Conservation (phyloP, 306 rosid genomes). For the Erythrophleum fordii region DNA sequence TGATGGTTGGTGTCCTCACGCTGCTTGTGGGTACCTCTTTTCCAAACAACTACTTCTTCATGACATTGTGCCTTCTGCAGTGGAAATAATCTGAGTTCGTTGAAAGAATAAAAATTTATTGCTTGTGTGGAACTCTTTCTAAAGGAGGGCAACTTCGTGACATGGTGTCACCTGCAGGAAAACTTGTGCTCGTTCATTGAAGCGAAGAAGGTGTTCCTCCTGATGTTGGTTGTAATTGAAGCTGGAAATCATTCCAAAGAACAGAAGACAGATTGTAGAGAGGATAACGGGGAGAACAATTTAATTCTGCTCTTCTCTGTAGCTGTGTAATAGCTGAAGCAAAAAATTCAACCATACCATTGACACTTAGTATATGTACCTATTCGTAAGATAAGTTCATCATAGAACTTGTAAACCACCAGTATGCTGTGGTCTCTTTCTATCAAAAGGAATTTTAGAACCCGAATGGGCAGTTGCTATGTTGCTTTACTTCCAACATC, state of each 20-base stretch:
- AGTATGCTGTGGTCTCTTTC: background rate
- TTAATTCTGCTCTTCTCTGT: background rate
- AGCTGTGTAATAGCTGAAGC: constrained; percentile 8
- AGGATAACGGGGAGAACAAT: constrained; percentile 2
- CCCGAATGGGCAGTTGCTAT: background rate
- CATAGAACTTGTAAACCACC: background rate
- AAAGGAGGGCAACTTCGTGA: background rate
- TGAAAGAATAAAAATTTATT: background rate
- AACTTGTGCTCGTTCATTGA: background rate
- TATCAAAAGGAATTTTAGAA: background rate
- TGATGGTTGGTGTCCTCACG: background rate
- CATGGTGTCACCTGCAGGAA: background rate
- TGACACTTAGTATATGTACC: background rate
- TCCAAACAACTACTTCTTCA: background rate
- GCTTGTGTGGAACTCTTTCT: constrained; percentile 9
- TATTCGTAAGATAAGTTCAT: background rate
- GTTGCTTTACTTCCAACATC: background rate
- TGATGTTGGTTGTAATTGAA: too few relatives aligned
- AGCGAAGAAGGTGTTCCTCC: too few relatives aligned
- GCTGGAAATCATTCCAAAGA: constrained; percentile 17
- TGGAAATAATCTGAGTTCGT: background rate
- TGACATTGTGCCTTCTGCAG: background rate
- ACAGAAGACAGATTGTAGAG: background rate
- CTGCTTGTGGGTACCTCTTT: background rate
- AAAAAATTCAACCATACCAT: constrained; percentile 6